A percentile compares a stretch with the other conserved stretches of the same genome.
Evolutionary conservation across 129 eudicot genomes (phyloP).

Genomic region (Smallanthus sonchifolius): DNA sequence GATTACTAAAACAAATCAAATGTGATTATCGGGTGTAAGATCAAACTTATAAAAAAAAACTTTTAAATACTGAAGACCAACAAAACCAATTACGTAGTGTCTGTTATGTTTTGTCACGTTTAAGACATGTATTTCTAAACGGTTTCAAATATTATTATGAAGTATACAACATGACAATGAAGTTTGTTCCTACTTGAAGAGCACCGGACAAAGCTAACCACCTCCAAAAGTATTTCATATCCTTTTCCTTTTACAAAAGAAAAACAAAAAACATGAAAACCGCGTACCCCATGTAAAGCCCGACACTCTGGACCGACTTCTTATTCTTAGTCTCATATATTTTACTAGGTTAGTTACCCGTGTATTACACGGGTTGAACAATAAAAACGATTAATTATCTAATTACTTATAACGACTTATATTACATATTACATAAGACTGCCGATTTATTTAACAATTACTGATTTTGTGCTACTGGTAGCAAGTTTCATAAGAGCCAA

Average conservation of each 20-base stretch:
- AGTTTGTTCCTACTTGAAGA: not conserved
- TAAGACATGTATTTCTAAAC: not conserved
- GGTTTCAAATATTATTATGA: constrained; percentile 9
- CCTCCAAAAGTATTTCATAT: not conserved
- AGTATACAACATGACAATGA: constrained; percentile 11
- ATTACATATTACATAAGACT: no score
- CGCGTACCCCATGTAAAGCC: not conserved
- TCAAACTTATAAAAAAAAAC: not conserved
- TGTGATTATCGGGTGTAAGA: not conserved
- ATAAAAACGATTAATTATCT: no score
- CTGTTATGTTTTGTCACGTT: constrained; percentile 23
- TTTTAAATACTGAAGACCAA: not conserved
- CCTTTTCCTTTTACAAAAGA: not conserved
- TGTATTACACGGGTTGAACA: no score
- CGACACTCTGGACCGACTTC: not conserved
- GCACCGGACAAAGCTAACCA: not conserved
- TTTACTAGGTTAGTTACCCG: no score
- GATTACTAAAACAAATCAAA: not conserved
- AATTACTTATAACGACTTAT: no score
- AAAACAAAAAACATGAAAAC: not conserved
- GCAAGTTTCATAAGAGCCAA: no score
- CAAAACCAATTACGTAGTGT: not conserved
- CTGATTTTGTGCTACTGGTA: no score
- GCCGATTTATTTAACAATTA: no score
- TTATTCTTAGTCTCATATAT: no score